phyloP scores from a whole-genome alignment of 2,329 filamentous ascomycete genomes.

The Aspergillus sp. region DNA sequence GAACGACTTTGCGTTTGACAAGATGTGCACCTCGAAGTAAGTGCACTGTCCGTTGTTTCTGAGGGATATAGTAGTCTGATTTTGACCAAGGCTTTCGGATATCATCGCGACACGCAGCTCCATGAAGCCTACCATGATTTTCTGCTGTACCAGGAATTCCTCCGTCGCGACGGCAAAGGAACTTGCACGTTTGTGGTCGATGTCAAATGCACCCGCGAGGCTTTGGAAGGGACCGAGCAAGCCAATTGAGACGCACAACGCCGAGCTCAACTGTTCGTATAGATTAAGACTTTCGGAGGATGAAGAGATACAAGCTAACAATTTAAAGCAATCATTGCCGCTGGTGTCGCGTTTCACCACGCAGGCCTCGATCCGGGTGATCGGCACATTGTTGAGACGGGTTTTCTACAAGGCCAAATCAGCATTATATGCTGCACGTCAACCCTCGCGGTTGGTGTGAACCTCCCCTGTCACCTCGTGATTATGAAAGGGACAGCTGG shows the following conservation, averaged over 20 bases:
- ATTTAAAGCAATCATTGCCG: slow-evolving; percentile 42
- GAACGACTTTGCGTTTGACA: slow-evolving; percentile 79
- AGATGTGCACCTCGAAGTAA: slow-evolving; percentile 60
- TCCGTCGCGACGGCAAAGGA: slow-evolving; percentile 66
- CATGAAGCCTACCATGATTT: slow-evolving; percentile 76
- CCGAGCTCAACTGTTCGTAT: slow-evolving; percentile 58
- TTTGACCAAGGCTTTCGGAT: slow-evolving; percentile 55
- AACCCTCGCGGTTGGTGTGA: slow-evolving; percentile 79
- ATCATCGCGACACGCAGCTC: slow-evolving; percentile 66
- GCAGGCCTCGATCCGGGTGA: slow-evolving; percentile 69
- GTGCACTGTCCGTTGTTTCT: slow-evolving; percentile 13
- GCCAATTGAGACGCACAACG: slow-evolving; percentile 53
- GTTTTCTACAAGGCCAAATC: slow-evolving; percentile 69
- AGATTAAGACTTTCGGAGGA: slow-evolving; percentile 1
- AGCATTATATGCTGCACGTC: slow-evolving; percentile 84
- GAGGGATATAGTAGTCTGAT: not conserved
- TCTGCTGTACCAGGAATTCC: slow-evolving; percentile 75
- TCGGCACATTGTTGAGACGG: slow-evolving; percentile 63
- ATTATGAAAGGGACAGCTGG: slow-evolving; percentile 76
- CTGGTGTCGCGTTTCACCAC: slow-evolving; percentile 79
- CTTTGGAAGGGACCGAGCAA: slow-evolving; percentile 63
- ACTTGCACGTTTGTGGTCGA: slow-evolving; percentile 65
- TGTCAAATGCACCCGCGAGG: slow-evolving; percentile 50
- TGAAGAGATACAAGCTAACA: not conserved
- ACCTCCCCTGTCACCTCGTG: slow-evolving; percentile 79